A percentile compares a stretch with the other conserved stretches of the same genome.
Conservation (phyloP, 2,329 filamentous ascomycete species). For the Beauveria scarabaeidicola region DNA sequence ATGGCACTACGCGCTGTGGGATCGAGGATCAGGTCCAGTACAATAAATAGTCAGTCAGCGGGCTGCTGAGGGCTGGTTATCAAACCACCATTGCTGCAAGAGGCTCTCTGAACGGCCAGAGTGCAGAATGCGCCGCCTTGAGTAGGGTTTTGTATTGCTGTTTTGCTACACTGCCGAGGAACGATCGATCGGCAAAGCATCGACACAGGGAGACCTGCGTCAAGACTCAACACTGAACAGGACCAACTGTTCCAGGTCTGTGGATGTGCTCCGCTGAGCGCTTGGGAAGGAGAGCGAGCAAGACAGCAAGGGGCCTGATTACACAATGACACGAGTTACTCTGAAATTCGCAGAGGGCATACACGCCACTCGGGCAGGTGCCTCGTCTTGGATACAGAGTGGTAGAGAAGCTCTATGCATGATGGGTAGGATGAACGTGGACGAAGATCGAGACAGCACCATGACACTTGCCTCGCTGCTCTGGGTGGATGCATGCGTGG, state of each 20-base stretch:
- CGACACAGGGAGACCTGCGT: background rate
- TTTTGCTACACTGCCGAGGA: background rate
- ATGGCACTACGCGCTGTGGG: background rate
- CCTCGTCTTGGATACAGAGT: background rate
- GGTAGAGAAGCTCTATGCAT: background rate
- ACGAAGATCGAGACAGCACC: background rate
- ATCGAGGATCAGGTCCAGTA: background rate
- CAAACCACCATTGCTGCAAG: background rate
- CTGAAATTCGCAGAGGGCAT: no score
- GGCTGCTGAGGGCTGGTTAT: no score
- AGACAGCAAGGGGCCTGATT: no score
- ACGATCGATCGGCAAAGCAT: constrained; percentile 2
- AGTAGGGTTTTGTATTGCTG: background rate
- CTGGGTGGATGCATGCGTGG: constrained; percentile 3
- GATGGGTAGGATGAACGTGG: background rate
- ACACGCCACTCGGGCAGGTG: background rate
- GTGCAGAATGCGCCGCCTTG: background rate
- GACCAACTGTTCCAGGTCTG: background rate
- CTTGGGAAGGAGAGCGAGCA: background rate
- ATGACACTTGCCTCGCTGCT: background rate
- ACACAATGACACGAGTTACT: no score
- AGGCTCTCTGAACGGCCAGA: background rate
- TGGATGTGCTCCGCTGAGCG: background rate
- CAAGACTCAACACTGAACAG: no score
- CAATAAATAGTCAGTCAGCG: no score